A percentile compares a stretch with the other conserved stretches of the same genome.
phyloP scores from a whole-genome alignment of 2,329 filamentous ascomycete genomes.

The Fusarium verticillioides region DNA sequence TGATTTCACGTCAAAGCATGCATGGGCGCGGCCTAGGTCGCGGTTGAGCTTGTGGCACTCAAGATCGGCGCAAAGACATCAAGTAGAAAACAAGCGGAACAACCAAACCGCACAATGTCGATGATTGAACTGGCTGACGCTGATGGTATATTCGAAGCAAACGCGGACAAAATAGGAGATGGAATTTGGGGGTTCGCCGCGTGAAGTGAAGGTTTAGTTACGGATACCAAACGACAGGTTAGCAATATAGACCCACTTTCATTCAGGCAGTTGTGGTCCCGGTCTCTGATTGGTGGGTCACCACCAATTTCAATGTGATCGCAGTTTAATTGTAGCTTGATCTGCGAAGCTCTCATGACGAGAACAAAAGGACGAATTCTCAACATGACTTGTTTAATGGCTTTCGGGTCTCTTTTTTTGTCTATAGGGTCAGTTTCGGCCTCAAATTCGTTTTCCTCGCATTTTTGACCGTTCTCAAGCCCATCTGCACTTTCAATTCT shows the following conservation, averaged over 20 bases:
- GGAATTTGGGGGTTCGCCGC: slow-evolving; percentile 34
- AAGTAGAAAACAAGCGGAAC: slow-evolving; percentile 4
- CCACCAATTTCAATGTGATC: slow-evolving; percentile 5
- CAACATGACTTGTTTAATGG: slow-evolving; percentile 1
- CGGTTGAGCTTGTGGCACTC: slow-evolving; percentile 39
- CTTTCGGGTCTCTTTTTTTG: neutral
- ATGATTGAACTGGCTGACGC: neutral
- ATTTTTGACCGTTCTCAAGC: slow-evolving; percentile 9
- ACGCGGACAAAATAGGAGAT: slow-evolving; percentile 28
- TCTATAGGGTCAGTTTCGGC: neutral
- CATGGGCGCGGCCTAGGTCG: slow-evolving; percentile 42
- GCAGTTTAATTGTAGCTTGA: neutral
- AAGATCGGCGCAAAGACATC: slow-evolving; percentile 32
- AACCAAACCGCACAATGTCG: slow-evolving; percentile 10
- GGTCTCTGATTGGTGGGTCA: slow-evolving; percentile 24
- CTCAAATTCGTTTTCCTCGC: slow-evolving; percentile 7
- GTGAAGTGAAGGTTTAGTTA: slow-evolving; percentile 36
- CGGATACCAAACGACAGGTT: neutral
- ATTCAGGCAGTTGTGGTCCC: neutral
- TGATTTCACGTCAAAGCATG: slow-evolving; percentile 41
- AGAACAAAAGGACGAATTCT: slow-evolving; percentile 12
- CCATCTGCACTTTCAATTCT: slow-evolving; percentile 32
- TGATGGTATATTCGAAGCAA: slow-evolving; percentile 23
- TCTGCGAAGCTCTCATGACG: neutral
- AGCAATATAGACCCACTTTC: slow-evolving; percentile 8